Conservation (phyloP, 179 eudicot genomes). For the Actinidia arguta region DNA sequence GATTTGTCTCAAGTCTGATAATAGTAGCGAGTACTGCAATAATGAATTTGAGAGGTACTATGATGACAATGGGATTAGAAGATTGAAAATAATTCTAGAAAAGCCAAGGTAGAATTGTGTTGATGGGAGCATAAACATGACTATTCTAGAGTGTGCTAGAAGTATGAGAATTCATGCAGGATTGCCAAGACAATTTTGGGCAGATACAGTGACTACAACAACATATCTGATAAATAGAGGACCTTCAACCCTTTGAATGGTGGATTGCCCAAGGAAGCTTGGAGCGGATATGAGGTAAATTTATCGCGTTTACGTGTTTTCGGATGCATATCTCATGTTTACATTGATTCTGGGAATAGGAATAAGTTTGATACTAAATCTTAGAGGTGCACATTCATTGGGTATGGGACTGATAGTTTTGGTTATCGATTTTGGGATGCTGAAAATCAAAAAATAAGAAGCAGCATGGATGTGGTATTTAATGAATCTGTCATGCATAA, state of each 20-base stretch:
- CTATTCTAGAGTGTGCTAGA: background rate
- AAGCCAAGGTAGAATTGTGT: background rate
- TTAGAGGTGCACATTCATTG: slow-evolving; percentile 1
- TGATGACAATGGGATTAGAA: background rate
- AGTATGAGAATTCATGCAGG: background rate
- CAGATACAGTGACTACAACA: background rate
- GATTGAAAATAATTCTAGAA: background rate
- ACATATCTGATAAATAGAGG: background rate
- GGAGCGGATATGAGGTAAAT: background rate
- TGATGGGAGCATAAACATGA: background rate
- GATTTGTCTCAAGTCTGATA: background rate
- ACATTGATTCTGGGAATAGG: too few species aligned
- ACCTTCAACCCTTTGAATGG: background rate
- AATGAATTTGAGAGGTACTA: background rate
- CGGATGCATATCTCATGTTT: background rate
- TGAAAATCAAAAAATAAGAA: background rate
- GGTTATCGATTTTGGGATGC: slow-evolving; percentile 18
- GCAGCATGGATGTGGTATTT: background rate
- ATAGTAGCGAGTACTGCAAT: slow-evolving; percentile 5
- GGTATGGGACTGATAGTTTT: background rate
- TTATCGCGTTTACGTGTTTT: background rate
- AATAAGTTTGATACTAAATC: background rate
- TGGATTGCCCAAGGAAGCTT: background rate
- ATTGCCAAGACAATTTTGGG: background rate
- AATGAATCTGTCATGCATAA: background rate